Evolutionary conservation across 2,329 filamentous ascomycete species (phyloP).

Genomic region (Corynespora cassiicola): DNA sequence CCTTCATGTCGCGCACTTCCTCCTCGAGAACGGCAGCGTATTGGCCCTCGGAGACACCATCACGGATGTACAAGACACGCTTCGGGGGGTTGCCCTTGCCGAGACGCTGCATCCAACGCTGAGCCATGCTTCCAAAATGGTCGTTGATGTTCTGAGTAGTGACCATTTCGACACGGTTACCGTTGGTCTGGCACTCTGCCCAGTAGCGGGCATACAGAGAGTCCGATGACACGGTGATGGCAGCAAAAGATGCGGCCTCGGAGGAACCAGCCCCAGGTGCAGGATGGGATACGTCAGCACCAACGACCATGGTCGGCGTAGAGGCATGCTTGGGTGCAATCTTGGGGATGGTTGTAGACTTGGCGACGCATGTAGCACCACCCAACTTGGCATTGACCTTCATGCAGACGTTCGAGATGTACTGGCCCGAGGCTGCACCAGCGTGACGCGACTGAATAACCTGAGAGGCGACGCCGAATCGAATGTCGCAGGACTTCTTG

Average conservation of each 20-base stretch:
- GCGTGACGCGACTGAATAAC: slow-evolving; percentile 78
- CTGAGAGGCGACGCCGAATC: slow-evolving; percentile 83
- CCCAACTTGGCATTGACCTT: slow-evolving; percentile 97
- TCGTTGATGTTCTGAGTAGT: slow-evolving; percentile 67
- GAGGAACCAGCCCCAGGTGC: slow-evolving; percentile 61
- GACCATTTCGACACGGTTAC: slow-evolving; percentile 81
- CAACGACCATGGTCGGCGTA: slow-evolving; percentile 78
- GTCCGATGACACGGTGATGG: slow-evolving; percentile 84
- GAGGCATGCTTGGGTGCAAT: slow-evolving; percentile 19
- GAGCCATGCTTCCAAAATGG: slow-evolving; percentile 70
- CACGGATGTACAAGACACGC: slow-evolving; percentile 91
- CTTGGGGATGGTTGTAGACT: slow-evolving; percentile 44
- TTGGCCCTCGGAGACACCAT: slow-evolving; percentile 89
- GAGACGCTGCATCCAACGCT: slow-evolving; percentile 67
- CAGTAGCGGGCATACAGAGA: slow-evolving; percentile 74
- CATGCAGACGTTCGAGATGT: slow-evolving; percentile 93
- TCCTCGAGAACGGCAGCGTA: slow-evolving; percentile 78
- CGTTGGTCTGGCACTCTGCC: slow-evolving; percentile 82
- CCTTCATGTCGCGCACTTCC: slow-evolving; percentile 78
- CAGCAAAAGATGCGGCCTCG: slow-evolving; percentile 75
- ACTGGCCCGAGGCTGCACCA: slow-evolving; percentile 74
- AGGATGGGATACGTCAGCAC: slow-evolving; percentile 88
- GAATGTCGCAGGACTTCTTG: slow-evolving; percentile 88
- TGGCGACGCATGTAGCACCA: slow-evolving; percentile 70
- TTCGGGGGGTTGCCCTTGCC: slow-evolving; percentile 64